Evolutionary conservation across 2,329 filamentous ascomycete species (phyloP), one percentile per base, ranked within the genome.

Genomic region (Calonectria pseudoreteaudii): DNA sequence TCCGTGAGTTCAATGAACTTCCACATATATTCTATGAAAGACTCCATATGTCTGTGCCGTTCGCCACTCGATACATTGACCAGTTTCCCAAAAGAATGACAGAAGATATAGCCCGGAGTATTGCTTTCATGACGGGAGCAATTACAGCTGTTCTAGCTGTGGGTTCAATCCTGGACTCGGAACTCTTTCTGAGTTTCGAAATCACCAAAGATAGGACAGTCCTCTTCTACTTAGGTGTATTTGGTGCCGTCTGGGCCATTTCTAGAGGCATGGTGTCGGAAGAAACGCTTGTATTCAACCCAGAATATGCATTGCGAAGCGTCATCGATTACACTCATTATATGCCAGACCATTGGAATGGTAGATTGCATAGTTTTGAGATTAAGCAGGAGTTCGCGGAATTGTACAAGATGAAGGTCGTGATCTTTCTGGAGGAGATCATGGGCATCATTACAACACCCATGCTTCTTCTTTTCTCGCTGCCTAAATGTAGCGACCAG

Each of bases 11-110:
- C 89, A 99, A 99, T 81, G 97, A 99, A 84, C 89, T 99, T 1
- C 93, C 94, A 71, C 97, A 99, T 84, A 89, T 98, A 2, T 99
- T 98, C 80, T 91, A 95, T 74, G 94, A 96, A 76, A 92, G 97
- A 26, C 88, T 96, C 52, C 96, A 98, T 77, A 97, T 98, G 94
- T 98, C 97, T 0, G 95, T 97, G 81, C 96, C 96, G 0, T 98
- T 95, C 82, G 96, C 97, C 2, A 95, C 94, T 41, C 92, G 95
- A 62, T 99, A 99, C 80, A 90, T 99, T 31, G 95, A 98, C 76
- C 96, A 98, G 77, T 99, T 99, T 74, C 97, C 97, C 0, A 98
- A 98, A 83, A 93, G 96, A 82, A 98, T 98, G 85, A 97, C 93
- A 0, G 94, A 97, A 74, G 95, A 98, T 79, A 83, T 96, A 44